Conservation (phyloP, 768 basidiomycete species). For the Tylopilus plumbeoviolaceoides region DNA sequence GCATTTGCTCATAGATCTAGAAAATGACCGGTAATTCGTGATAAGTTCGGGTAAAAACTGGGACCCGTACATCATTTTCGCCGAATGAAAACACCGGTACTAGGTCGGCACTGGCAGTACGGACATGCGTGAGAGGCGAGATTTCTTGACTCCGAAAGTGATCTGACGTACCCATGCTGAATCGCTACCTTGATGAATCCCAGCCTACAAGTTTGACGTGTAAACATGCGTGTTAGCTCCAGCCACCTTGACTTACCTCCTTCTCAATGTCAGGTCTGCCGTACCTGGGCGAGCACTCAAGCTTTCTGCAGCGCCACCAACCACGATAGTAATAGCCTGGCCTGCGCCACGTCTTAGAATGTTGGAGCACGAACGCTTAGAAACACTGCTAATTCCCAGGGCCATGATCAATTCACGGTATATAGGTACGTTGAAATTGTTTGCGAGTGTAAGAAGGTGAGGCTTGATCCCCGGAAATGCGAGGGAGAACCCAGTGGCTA, state of each 20-base stretch:
- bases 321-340: constrained; percentile 86
- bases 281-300: constrained; percentile 95
- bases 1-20: constrained; percentile 96
- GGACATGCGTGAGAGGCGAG: constrained; percentile 3
- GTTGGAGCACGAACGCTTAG: constrained; percentile 84
- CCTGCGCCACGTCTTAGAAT: constrained; percentile 64
- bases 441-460: constrained; percentile 85
- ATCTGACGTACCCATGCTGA: constrained; percentile 64
- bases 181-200: constrained; percentile 97
- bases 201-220: constrained; percentile 42
- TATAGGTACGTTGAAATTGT: constrained; percentile 89
- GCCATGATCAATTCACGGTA: constrained; percentile 89
- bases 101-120: constrained; percentile 69
- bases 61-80: constrained; percentile 83
- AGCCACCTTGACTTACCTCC: constrained; percentile 41
- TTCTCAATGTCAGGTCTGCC: constrained; percentile 78
- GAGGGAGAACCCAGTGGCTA: constrained; percentile 86
- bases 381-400: constrained; percentile 90
- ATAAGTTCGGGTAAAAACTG: not conserved
- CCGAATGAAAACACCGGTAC: constrained; percentile 99
- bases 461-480: constrained; percentile 90
- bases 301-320: constrained; percentile 95
- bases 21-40: not conserved
- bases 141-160: not conserved
- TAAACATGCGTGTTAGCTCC: not conserved